Percentiles rank a stretch among this genome's conserved stretches.
Conservation (phyloP, 306 rosid genomes). For the Rubus parviflorus region DNA sequence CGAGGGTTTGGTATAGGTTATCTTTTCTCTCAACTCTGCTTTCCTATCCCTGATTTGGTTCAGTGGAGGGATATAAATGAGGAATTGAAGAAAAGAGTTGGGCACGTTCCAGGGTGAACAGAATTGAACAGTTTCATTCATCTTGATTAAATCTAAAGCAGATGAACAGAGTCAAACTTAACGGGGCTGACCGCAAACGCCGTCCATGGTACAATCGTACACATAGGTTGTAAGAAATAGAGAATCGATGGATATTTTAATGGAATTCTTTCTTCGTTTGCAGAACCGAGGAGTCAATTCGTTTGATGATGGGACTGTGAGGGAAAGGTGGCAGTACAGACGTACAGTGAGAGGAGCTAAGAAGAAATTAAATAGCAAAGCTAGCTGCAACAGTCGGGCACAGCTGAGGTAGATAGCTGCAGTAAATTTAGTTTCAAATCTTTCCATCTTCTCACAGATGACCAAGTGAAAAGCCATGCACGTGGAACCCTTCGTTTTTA, state of each 20-base stretch:
- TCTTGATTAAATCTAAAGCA: too few relatives aligned
- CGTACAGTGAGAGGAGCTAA: constrained; percentile 32
- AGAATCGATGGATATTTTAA: neutral
- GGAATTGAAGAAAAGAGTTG: too few relatives aligned
- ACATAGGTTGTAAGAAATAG: neutral
- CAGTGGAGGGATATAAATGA: too few relatives aligned
- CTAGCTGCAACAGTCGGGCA: constrained; percentile 23
- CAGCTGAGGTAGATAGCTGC: neutral
- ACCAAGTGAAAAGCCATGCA: neutral
- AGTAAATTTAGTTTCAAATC: constrained; percentile 5
- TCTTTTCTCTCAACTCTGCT: too few relatives aligned
- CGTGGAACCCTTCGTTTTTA: constrained; percentile 7
- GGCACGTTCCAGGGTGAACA: too few relatives aligned
- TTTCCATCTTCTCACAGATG: neutral
- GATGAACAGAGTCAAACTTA: too few relatives aligned
- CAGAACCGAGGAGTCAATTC: constrained; percentile 16
- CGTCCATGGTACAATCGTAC: too few relatives aligned
- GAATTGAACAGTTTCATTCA: too few relatives aligned
- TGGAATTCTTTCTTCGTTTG: constrained; percentile 3
- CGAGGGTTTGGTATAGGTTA: too few relatives aligned
- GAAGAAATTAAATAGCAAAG: neutral
- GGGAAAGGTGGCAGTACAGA: constrained; percentile 44
- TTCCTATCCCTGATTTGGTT: too few relatives aligned
- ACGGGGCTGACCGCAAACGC: too few relatives aligned
- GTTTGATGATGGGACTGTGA: constrained; percentile 27